Evolutionary conservation across 441 rosid species (phyloP), one percentile per base, ranked within the genome.

Genomic region (Erodium chrysanthum): DNA sequence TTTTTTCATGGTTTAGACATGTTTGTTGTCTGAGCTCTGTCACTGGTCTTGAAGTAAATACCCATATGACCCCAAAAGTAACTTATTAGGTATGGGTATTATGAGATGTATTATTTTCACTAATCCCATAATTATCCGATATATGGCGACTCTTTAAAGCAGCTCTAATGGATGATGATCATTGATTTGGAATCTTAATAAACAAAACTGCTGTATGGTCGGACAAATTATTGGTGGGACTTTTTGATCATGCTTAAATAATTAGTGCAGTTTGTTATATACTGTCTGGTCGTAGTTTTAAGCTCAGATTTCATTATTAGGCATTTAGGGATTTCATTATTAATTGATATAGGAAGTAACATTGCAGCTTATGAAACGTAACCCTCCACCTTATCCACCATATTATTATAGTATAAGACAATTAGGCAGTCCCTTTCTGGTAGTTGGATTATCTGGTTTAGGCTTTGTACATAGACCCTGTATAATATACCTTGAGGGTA

Each of bases 301-400:
- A 59, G 64, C 14, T 58, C 22, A 22, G 64, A 23, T 59, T 11
- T 22, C 29, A 25, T 27, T 59, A 59, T 23, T 50, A 64, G 11
- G 20, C 12, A 59, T 35, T 60, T 71, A 42, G 18, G 46, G 73
- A 14, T 46, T 54, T 66, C 40, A 31, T 29, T 64, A 66, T 60
- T 63, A 67, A 31, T 68, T 25, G 48, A 70, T 40, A 40, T 7
- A 25, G 69, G 59, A 62, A 67, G 14, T 66, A 80, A 69, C 80
- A 52, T 25, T 46, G 76, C 58, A 78, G 80, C 84, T 71, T 69
- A 77, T 60, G 33, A 59, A 70, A 70, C 67, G 60, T 7, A 68
- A 74, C 81, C 25, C 66, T 56, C 75, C 77, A 81, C 80, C 87
- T 83, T 64, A 64, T 73, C 60, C 65, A 69, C 73, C 78, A 60